phyloP scores from a whole-genome alignment of 305 asterid species.

The Lippia alba region DNA sequence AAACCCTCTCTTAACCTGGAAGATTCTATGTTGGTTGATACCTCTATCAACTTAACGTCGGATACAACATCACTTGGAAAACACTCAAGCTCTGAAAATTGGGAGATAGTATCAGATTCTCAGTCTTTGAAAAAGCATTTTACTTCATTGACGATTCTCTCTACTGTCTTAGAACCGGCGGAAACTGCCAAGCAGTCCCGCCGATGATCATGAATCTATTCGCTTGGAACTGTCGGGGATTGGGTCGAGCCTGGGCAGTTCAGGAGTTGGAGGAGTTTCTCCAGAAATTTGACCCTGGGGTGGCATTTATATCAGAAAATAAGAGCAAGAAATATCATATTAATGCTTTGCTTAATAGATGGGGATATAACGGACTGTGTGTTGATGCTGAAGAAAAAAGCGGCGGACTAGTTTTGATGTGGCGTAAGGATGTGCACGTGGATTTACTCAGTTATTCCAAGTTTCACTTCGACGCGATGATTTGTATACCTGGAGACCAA shows the following conservation, averaged over 20 bases:
- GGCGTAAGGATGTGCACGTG: background rate
- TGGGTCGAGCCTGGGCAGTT: background rate
- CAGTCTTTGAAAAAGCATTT: too few relatives aligned
- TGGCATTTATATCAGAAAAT: background rate
- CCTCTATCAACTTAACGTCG: too few relatives aligned
- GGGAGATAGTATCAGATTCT: too few relatives aligned
- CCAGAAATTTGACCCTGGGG: background rate
- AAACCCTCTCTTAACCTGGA: too few relatives aligned
- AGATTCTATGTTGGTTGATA: too few relatives aligned
- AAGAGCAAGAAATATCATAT: background rate
- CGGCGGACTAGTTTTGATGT: background rate
- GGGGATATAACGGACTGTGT: background rate
- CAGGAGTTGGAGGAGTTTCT: background rate
- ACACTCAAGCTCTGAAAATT: too few relatives aligned
- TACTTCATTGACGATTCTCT: too few relatives aligned
- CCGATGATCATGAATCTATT: too few relatives aligned
- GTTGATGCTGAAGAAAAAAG: background rate
- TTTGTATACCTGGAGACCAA: too few relatives aligned
- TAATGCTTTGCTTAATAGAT: background rate
- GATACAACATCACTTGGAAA: too few relatives aligned
- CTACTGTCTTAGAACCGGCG: too few relatives aligned
- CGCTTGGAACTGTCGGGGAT: background rate
- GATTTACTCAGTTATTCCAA: background rate
- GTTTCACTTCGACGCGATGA: background rate
- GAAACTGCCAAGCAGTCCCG: too few relatives aligned